Base-by-base conservation (phyloP, 345 rosid genomes). In the Salix brachista region DNA sequence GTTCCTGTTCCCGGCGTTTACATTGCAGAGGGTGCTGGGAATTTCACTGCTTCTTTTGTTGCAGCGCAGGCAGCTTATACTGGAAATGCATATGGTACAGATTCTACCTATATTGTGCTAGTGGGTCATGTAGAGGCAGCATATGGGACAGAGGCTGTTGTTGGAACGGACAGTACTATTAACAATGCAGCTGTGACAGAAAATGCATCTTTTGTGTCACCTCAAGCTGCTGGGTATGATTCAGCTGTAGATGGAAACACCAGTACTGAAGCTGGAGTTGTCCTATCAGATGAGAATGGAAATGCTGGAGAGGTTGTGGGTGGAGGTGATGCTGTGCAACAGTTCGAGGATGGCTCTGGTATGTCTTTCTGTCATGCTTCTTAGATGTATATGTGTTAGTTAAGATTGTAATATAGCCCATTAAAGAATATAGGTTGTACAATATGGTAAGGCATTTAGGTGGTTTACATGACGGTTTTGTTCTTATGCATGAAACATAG, bases 271-370 rank as follows among this genome's bases (percentile, higher is more conserved):
- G 78, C 78, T 4, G 87, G 78, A 78, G 73, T 72, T 80, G 78
- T 41, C 2, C 39, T 70, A 21, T 79, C 87, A 8, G 82, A 70
- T 50, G 97, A 91, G 86, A 96, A 91, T 82, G 97, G 94, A 52
- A 83, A 52, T 81, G 84, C 85, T 69, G 82, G 82, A 21, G 89
- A 85, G 65, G 71, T 69, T 25, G 81, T 61, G 19, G 80, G 82
- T 74, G 91, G 77, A 66, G 77, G 82, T 75, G 85, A 85, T 68
- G 72, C 73, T 14, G 83, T 76, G 65, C 85, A 86, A 8, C 91
- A 78, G 52, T 80, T 71, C 72, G 84, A 76, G 78, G 92, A 89
- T 75, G 84, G 84, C 78, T 70, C 91, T 70, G 94, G 99, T 96
- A 89, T 75, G 87, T 72, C n/a, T 80, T 75, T 78, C 46, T 25